Percentiles rank a stretch among this genome's conserved stretches.
These are phyloP conservation scores for Hyaloscypha finlandica DNA, from an alignment of 495 filamentous ascomycete species.

Conservation along the genomic window DNA sequence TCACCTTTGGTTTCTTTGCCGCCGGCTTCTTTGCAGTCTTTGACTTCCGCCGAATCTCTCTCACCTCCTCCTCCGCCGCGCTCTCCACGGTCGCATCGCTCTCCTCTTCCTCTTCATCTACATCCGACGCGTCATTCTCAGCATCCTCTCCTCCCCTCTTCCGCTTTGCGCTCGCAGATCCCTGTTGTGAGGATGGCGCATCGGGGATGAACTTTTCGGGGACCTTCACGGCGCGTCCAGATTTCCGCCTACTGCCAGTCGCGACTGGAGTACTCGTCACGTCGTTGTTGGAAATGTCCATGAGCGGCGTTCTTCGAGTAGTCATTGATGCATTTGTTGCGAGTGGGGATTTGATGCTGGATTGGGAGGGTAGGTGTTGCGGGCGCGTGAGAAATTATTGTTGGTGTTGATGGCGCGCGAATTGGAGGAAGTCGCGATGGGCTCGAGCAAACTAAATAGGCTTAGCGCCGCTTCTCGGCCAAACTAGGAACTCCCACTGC, in stretches of 20 bases:
- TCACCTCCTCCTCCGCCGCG: slow-evolving; percentile 47
- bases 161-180: slow-evolving; percentile 45
- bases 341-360: slow-evolving; percentile 17
- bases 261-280: slow-evolving; percentile 53
- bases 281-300: slow-evolving; percentile 61
- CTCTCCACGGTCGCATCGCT: slow-evolving; percentile 37
- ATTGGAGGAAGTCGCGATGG: slow-evolving; percentile 18
- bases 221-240: slow-evolving; percentile 76
- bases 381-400: slow-evolving; percentile 24
- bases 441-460: background rate
- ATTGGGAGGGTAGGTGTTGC: background rate
- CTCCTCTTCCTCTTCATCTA: slow-evolving; percentile 44
- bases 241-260: slow-evolving; percentile 65
- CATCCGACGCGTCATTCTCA: slow-evolving; percentile 39
- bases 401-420: slow-evolving; percentile 16
- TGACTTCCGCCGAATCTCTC: slow-evolving; percentile 42
- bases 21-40: slow-evolving; percentile 57
- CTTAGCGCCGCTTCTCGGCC: slow-evolving; percentile 4
- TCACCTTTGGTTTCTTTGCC: slow-evolving; percentile 74
- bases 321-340: slow-evolving; percentile 34
- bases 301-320: slow-evolving; percentile 46
- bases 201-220: slow-evolving; percentile 65
- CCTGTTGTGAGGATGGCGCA: slow-evolving; percentile 36
- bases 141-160: slow-evolving; percentile 49
- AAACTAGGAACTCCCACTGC: background rate